A percentile compares a stretch with the other conserved stretches of the same genome.
phyloP scores from a whole-genome alignment of 805 yeast species.

The Barnettozyma sucrosica region DNA sequence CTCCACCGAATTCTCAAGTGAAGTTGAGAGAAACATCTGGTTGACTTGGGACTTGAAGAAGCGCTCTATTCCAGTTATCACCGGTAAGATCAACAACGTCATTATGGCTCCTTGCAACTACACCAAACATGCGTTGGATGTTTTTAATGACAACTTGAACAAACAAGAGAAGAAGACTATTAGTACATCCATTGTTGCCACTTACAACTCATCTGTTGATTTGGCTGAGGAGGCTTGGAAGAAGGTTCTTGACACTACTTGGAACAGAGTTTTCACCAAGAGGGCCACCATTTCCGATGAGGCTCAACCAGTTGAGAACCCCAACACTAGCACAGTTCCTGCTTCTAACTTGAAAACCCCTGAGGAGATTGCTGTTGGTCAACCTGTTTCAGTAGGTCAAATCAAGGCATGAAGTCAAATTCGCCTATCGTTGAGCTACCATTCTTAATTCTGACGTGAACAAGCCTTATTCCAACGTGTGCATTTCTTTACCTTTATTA shows the following conservation, averaged over 20 bases:
- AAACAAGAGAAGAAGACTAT: conserved; percentile 33
- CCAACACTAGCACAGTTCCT: not conserved
- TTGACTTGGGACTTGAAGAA: conserved; percentile 35
- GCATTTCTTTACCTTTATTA: not conserved
- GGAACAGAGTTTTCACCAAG: conserved; percentile 13
- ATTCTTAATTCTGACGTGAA: not conserved
- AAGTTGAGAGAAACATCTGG: conserved; percentile 46
- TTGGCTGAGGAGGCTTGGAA: conserved; percentile 28
- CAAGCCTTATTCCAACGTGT: not conserved
- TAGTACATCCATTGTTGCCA: conserved; percentile 27
- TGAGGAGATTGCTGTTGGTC: not conserved
- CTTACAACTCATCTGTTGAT: conserved; percentile 27
- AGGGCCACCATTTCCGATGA: not conserved
- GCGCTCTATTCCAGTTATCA: conserved; percentile 33
- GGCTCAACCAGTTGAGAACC: not conserved
- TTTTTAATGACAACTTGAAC: conserved; percentile 35
- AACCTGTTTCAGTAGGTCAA: not conserved
- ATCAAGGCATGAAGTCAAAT: not conserved
- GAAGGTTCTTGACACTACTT: conserved; percentile 8
- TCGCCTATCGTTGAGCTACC: not conserved
- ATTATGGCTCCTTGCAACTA: conserved; percentile 32
- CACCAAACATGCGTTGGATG: conserved; percentile 30
- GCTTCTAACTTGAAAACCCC: not conserved
- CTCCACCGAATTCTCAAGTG: conserved; percentile 45
- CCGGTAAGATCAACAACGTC: conserved; percentile 23